These are phyloP conservation scores for Styphnolobium japonicum DNA, from an alignment of 306 rosid genomes.

Conservation along the genomic window DNA sequence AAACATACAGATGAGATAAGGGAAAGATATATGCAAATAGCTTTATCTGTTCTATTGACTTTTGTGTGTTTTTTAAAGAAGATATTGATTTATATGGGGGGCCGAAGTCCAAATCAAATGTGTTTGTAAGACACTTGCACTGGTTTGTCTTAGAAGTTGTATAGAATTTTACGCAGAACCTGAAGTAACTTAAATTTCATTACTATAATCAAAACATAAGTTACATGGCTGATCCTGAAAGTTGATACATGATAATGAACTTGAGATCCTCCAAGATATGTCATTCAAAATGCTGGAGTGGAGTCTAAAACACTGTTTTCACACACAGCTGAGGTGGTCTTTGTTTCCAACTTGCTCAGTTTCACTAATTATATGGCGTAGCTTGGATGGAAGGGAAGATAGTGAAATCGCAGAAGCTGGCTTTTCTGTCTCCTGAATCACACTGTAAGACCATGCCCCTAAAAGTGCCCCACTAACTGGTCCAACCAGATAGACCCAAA, in stretches of 20 bases:
- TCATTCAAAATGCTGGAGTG: neutral
- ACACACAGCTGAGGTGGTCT: conserved; percentile 17
- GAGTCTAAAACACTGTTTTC: conserved; percentile 1
- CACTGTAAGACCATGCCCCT: conserved; percentile 62
- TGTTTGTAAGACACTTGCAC: neutral
- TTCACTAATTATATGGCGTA: conserved; percentile 25
- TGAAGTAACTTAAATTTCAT: neutral
- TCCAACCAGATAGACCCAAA: conserved; percentile 73
- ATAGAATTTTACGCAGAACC: neutral
- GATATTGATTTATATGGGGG: neutral
- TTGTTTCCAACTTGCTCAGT: conserved; percentile 1
- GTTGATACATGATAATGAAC: neutral
- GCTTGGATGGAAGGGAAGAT: conserved; percentile 34
- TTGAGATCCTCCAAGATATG: neutral
- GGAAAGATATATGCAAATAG: no score
- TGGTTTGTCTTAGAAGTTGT: neutral
- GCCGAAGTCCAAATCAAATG: no score
- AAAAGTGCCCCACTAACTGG: conserved; percentile 67
- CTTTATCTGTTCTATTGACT: no score
- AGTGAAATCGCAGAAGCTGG: conserved; percentile 16
- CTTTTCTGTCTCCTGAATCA: conserved; percentile 44
- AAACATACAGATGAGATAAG: neutral
- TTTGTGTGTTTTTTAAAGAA: no score
- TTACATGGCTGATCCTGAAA: neutral
- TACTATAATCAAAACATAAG: neutral